phyloP scores from a whole-genome alignment of 371 early-diverging fungal genomes.

The Mortierella sp. region DNA sequence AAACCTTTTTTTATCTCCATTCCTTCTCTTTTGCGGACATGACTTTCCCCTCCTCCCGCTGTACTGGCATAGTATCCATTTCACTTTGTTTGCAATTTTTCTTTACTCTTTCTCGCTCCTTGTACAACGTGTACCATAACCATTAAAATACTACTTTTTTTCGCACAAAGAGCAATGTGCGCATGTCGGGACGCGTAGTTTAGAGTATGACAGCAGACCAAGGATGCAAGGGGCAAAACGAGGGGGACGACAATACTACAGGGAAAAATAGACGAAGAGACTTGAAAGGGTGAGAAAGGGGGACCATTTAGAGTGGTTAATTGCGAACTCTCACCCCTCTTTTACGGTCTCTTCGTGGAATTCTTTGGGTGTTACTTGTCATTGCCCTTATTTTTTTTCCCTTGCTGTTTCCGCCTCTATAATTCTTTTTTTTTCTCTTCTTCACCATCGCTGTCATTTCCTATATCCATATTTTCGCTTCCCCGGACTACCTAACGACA shows the following conservation, averaged over 20 bases:
- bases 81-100: neutral
- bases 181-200: neutral
- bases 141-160: neutral
- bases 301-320: neutral
- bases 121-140: constrained; percentile 7
- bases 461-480: neutral
- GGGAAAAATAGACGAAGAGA: neutral
- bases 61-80: neutral
- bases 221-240: neutral
- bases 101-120: neutral
- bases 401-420: neutral
- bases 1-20: neutral
- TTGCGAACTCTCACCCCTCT: constrained; percentile 6
- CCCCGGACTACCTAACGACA: no score
- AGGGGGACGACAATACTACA: neutral
- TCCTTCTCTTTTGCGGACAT: neutral
- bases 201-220: neutral
- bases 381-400: neutral
- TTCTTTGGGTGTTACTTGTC: neutral
- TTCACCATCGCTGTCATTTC: neutral
- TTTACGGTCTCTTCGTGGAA: neutral
- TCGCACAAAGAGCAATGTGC: neutral
- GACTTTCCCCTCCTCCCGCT: neutral
- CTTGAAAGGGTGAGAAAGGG: neutral
- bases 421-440: neutral